Conservation (phyloP, 2,329 filamentous ascomycete species). For the Tolypocladium tropicale region DNA sequence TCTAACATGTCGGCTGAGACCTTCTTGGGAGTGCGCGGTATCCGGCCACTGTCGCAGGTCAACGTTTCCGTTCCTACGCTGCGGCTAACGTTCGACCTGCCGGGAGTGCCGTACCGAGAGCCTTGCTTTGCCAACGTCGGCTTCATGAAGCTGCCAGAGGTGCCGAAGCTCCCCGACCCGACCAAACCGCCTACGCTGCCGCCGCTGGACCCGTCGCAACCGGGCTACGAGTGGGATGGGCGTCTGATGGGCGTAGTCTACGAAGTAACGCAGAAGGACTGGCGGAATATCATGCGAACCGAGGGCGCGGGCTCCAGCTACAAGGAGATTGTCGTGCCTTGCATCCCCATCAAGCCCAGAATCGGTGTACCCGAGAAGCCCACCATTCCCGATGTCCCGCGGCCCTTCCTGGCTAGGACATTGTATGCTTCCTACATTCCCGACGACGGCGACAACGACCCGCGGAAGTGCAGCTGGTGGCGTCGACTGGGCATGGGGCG, state of each 20-base stretch:
- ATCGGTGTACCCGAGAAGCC: constrained; percentile 55
- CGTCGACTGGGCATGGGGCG: constrained; percentile 32
- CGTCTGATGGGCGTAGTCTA: constrained; percentile 90
- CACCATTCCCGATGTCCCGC: constrained; percentile 36
- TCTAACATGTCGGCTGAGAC: constrained; percentile 77
- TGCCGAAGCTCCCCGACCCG: constrained; percentile 22
- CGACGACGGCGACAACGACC: constrained; percentile 16
- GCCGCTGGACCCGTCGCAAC: constrained; percentile 10
- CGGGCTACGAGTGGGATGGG: constrained; percentile 52
- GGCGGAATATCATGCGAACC: constrained; percentile 74
- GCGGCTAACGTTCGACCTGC: constrained; percentile 72
- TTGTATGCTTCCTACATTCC: constrained; percentile 58
- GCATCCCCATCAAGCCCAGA: constrained; percentile 54
- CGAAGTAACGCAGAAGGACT: constrained; percentile 79
- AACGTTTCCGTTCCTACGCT: constrained; percentile 76
- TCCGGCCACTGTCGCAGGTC: constrained; percentile 69
- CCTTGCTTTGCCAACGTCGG: constrained; percentile 86
- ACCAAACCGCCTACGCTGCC: constrained; percentile 16
- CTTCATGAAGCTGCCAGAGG: constrained; percentile 41
- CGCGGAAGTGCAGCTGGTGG: constrained; percentile 32
- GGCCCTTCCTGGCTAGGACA: constrained; percentile 73
- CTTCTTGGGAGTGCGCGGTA: constrained; percentile 67
- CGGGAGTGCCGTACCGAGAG: constrained; percentile 76
- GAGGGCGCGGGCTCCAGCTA: constrained; percentile 86
- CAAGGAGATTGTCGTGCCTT: constrained; percentile 70